phyloP scores from a whole-genome alignment of 371 early-diverging fungal genomes.

The Actinomucor elegans region DNA sequence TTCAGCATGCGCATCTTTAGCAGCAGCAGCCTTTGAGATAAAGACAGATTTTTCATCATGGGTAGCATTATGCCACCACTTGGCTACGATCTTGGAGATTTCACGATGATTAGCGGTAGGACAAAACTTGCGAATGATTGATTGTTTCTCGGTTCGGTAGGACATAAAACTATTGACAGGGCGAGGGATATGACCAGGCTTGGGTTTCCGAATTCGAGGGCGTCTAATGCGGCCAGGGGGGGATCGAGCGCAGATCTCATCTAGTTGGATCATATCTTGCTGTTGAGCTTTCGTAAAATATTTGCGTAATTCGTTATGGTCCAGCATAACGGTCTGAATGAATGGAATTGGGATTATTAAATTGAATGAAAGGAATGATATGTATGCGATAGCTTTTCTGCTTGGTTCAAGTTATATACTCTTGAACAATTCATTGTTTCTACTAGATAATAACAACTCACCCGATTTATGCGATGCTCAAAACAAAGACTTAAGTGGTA shows the following conservation, averaged over 20 bases:
- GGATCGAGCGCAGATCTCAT: background rate
- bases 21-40: slow-evolving; percentile 52
- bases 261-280: slow-evolving; percentile 11
- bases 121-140: slow-evolving; percentile 54
- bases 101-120: slow-evolving; percentile 68
- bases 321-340: slow-evolving; percentile 2
- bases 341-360: slow-evolving; percentile 1
- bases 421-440: background rate
- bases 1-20: slow-evolving; percentile 55
- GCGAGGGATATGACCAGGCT: slow-evolving; percentile 40
- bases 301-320: slow-evolving; percentile 1
- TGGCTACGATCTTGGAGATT: slow-evolving; percentile 63
- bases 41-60: slow-evolving; percentile 53
- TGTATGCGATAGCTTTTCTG: no score
- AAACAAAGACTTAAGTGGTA: background rate
- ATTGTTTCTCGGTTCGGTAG: slow-evolving; percentile 65
- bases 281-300: slow-evolving; percentile 7
- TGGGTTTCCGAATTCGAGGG: slow-evolving; percentile 17
- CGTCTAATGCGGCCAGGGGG: slow-evolving; percentile 15
- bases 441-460: background rate
- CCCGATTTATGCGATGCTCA: background rate
- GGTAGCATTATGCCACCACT: slow-evolving; percentile 64
- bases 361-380: slow-evolving; percentile 5
- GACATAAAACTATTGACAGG: slow-evolving; percentile 65
- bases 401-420: no score